Evolutionary conservation across 306 rosid genomes (phyloP).

Genomic region (Glycyrrhiza uralensis): DNA sequence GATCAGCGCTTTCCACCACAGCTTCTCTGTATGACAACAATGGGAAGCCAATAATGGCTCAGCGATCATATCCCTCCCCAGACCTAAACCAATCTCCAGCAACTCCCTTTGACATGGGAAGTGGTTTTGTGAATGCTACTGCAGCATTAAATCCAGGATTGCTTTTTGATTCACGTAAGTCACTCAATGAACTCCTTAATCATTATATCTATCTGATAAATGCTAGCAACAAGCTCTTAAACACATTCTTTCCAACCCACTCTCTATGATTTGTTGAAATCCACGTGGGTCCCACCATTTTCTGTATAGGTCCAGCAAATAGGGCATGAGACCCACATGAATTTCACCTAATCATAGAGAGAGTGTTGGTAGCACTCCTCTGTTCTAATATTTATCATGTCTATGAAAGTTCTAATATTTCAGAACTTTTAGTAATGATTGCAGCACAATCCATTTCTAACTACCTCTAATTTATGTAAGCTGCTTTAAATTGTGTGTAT

Average conservation of each 20-base stretch:
- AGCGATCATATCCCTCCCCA: conserved; percentile 59
- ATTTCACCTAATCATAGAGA: no score
- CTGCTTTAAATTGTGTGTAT: conserved; percentile 8
- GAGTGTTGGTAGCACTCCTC: no score
- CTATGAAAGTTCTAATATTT: background rate
- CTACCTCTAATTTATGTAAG: background rate
- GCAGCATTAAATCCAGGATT: conserved; percentile 83
- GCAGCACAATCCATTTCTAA: background rate
- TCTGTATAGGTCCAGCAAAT: no score
- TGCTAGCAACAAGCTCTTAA: no score
- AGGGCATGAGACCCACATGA: no score
- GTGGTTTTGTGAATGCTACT: conserved; percentile 95
- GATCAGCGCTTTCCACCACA: conserved; percentile 82
- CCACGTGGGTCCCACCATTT: no score
- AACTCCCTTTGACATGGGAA: conserved; percentile 93
- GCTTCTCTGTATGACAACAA: conserved; percentile 59
- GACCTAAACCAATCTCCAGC: conserved; percentile 81
- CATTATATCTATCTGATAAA: background rate
- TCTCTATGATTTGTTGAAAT: no score
- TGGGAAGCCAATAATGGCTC: conserved; percentile 77
- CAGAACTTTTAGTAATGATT: background rate
- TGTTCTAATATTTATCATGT: background rate
- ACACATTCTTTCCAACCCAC: no score
- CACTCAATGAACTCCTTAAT: background rate
- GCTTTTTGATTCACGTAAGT: conserved; percentile 80